Conservation (phyloP, 2,329 filamentous ascomycete genomes). For the Monosporascus sp. region DNA sequence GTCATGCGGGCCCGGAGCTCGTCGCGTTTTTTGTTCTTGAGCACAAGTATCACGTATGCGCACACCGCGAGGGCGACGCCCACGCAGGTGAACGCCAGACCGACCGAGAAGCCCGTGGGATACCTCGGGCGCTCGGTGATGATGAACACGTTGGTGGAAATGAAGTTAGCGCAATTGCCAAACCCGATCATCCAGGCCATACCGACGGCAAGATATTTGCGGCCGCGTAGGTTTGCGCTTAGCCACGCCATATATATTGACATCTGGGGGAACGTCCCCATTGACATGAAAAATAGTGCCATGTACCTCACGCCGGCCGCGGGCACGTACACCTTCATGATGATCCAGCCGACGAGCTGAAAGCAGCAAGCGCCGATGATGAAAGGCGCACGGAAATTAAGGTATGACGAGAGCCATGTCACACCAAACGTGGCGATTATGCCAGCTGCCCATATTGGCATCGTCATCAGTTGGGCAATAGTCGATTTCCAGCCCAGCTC, state of each 20-base stretch:
- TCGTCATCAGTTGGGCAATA: conserved; percentile 22
- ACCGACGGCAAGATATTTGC: conserved; percentile 34
- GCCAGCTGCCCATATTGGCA: conserved; percentile 24
- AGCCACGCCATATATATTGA: conserved; percentile 28
- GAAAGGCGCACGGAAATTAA: conserved; percentile 20
- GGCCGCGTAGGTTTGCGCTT: conserved; percentile 36
- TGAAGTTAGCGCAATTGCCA: conserved; percentile 40
- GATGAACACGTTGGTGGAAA: conserved; percentile 38
- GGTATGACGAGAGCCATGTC: conserved; percentile 16
- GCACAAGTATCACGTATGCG: conserved; percentile 7
- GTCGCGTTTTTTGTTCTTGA: conserved; percentile 16
- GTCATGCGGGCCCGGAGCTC: conserved; percentile 13
- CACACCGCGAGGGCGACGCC: conserved; percentile 15
- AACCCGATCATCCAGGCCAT: conserved; percentile 37
- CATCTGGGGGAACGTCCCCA: conserved; percentile 26
- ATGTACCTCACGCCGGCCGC: conserved; percentile 20
- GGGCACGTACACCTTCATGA: conserved; percentile 20
- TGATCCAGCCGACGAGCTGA: conserved; percentile 24
- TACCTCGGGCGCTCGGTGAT: conserved; percentile 31
- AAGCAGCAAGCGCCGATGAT: conserved; percentile 17
- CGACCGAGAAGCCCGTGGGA: conserved; percentile 31
- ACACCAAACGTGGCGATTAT: conserved; percentile 19
- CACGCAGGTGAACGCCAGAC: conserved; percentile 24
- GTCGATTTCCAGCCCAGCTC: conserved; percentile 19
- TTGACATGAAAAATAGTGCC: conserved; percentile 23